Evolutionary conservation across 768 basidiomycete genomes (phyloP), one percentile per base, ranked within the genome.

Genomic region (Amanita molliuscula): DNA sequence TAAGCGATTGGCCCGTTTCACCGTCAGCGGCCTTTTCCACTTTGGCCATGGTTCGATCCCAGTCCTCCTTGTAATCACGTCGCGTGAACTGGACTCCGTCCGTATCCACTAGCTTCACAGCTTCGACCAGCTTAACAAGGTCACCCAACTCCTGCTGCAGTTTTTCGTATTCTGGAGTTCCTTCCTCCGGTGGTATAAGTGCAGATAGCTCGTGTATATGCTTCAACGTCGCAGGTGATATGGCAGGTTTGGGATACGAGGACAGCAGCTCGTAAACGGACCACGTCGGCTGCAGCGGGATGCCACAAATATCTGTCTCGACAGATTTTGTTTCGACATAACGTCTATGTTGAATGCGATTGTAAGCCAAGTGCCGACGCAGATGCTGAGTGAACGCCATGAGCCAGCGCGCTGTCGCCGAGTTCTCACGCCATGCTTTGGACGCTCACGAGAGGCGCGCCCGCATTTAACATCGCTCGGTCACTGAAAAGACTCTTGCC

Each of bases 91-190:
- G 43, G 11, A 73, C 63, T n/a, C 60, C 65, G 5, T 60, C 51
- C 10, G 74, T 70, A 58, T 70, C 65, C 38, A 84, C 79, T 21
- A 84, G 62, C 62, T 78, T 85, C 47, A 90, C 88, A 3, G 88
- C 88, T 59, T 91, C 87, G 11, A 92, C 88, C 8, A 92, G 71
- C 54, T 73, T 77, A 50, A 90, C 69, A 44, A 92, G 75, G 47
- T 82, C 81, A 55, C 84, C 82, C 54, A 92, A 64, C 54, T 86
- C 80, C 36, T 56, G 53, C 53, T 78, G 82, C 37, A 84, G 65
- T 16, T 62, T 60, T 2, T 60, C 57, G 54, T 82, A 75, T 51
- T 80, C 76, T 4, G 61, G 58, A 0, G 85, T 78, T 33, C 75
- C 77, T 52, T 78, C 70, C 42, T 68, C 61, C 1, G 88, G 89